Evolutionary conservation across 352 stramenopile species (phyloP).

Genomic region (Hyaloperonospora brassicae): DNA sequence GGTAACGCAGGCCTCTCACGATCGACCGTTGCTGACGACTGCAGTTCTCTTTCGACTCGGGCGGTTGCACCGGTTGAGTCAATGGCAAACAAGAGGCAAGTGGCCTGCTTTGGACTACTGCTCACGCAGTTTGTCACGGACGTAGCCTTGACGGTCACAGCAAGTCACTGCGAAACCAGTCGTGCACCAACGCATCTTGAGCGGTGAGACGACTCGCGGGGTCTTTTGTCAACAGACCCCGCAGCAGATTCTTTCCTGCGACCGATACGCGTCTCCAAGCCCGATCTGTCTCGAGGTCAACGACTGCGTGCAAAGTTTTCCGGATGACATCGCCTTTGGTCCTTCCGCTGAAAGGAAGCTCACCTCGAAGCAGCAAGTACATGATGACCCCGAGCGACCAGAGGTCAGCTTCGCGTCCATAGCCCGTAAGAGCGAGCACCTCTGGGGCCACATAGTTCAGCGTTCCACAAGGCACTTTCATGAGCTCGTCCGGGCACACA

Average conservation of each 20-base stretch:
- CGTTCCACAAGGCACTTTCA: slow-evolving; percentile 91
- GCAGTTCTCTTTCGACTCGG: too few relatives aligned
- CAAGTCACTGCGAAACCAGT: slow-evolving; percentile 51
- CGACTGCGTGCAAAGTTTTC: slow-evolving; percentile 80
- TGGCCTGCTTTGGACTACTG: not conserved
- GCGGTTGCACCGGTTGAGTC: too few relatives aligned
- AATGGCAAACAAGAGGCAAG: not conserved
- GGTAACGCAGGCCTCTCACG: too few relatives aligned
- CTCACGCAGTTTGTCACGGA: not conserved
- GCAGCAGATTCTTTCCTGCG: slow-evolving; percentile 55
- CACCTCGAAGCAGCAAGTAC: slow-evolving; percentile 84
- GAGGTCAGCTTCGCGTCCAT: slow-evolving; percentile 87
- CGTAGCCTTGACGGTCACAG: slow-evolving; percentile 10
- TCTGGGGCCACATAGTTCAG: slow-evolving; percentile 92
- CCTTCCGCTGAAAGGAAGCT: slow-evolving; percentile 88
- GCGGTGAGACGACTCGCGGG: slow-evolving; percentile 71
- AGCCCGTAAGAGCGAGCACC: slow-evolving; percentile 83
- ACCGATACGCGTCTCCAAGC: slow-evolving; percentile 52
- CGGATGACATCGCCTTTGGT: slow-evolving; percentile 90
- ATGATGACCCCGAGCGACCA: slow-evolving; percentile 91
- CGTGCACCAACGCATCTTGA: slow-evolving; percentile 65
- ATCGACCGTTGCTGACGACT: too few relatives aligned
- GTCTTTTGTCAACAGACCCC: slow-evolving; percentile 81
- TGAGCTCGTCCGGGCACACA: slow-evolving; percentile 86
- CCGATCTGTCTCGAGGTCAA: slow-evolving; percentile 67